Conservation (phyloP, 2,329 filamentous ascomycete genomes). For the Monosporascus ibericus region DNA sequence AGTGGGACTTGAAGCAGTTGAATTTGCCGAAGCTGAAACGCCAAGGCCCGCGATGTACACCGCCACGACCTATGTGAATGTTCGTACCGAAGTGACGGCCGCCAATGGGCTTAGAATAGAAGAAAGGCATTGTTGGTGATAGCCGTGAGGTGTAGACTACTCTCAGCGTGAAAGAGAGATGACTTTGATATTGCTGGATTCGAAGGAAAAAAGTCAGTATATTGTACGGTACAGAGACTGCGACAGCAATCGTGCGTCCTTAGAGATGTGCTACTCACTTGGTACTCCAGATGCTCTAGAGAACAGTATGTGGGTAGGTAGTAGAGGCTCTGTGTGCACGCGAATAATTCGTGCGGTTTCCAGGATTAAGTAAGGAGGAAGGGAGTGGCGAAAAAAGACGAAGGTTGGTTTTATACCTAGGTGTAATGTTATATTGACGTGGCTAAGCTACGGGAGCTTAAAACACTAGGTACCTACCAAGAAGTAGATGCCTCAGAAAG, state of each 20-base stretch:
- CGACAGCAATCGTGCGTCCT: neutral
- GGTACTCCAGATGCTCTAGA: neutral
- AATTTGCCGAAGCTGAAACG: constrained; percentile 43
- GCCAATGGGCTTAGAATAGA: constrained; percentile 41
- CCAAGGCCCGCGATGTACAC: constrained; percentile 44
- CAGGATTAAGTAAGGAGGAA: neutral
- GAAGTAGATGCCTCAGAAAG: neutral
- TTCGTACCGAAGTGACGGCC: constrained; percentile 45
- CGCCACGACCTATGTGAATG: constrained; percentile 38
- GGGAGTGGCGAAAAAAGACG: neutral
- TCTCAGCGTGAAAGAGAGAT: too few species aligned
- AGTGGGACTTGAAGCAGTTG: constrained; percentile 41
- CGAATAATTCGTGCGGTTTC: neutral
- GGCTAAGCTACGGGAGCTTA: neutral
- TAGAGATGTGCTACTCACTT: neutral
- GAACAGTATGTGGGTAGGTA: neutral
- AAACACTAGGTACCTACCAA: neutral
- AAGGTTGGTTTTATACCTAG: neutral
- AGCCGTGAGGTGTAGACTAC: neutral
- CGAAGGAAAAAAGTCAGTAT: neutral
- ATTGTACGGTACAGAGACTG: neutral
- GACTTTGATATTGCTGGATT: neutral
- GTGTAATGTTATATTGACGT: neutral
- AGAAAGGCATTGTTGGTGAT: constrained; percentile 36
- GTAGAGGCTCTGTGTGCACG: neutral